Percentiles rank a stretch among this genome's conserved stretches.
phyloP scores from a whole-genome alignment of 2,329 filamentous ascomycete genomes.

The Juglanconis juglandina region DNA sequence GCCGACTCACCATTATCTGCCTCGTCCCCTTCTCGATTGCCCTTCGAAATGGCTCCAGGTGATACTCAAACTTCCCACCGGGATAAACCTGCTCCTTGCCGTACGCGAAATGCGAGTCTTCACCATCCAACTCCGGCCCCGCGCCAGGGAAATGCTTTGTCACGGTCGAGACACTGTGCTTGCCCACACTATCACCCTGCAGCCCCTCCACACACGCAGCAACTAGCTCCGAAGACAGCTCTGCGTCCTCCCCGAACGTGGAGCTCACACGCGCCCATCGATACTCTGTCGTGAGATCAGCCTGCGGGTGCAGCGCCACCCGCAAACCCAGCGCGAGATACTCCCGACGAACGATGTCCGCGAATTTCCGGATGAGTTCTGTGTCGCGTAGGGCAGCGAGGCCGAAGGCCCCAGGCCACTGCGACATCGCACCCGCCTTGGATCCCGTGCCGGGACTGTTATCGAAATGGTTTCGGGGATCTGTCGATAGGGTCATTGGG shows the following conservation, averaged over 20 bases:
- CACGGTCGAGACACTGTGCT: slow-evolving; percentile 42
- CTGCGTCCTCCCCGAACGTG: slow-evolving; percentile 48
- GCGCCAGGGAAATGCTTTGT: slow-evolving; percentile 54
- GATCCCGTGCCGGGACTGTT: slow-evolving; percentile 41
- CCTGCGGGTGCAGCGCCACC: slow-evolving; percentile 46
- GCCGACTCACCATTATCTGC: slow-evolving; percentile 42
- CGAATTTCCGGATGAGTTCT: slow-evolving; percentile 42
- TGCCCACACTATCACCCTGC: slow-evolving; percentile 35
- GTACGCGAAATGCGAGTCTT: slow-evolving; percentile 51
- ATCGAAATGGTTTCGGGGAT: slow-evolving; percentile 44
- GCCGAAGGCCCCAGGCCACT: slow-evolving; percentile 50
- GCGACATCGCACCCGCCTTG: slow-evolving; percentile 40
- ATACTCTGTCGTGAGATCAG: slow-evolving; percentile 49
- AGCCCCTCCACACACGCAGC: slow-evolving; percentile 46
- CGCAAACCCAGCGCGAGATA: slow-evolving; percentile 40
- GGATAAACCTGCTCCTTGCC: slow-evolving; percentile 51
- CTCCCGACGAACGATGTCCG: slow-evolving; percentile 47
- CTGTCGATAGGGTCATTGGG: slow-evolving; percentile 45
- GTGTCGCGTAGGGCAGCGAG: slow-evolving; percentile 45
- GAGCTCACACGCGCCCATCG: slow-evolving; percentile 45
- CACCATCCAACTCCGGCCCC: slow-evolving; percentile 45
- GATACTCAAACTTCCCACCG: slow-evolving; percentile 47
- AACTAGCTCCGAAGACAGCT: slow-evolving; percentile 34
- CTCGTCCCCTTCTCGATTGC: slow-evolving; percentile 46
- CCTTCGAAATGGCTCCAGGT: slow-evolving; percentile 47